Percentiles rank a stretch among this genome's conserved stretches.
Evolutionary conservation across 192 early-diverging fungal genomes (phyloP).

Genomic region (Linnemannia elongata): DNA sequence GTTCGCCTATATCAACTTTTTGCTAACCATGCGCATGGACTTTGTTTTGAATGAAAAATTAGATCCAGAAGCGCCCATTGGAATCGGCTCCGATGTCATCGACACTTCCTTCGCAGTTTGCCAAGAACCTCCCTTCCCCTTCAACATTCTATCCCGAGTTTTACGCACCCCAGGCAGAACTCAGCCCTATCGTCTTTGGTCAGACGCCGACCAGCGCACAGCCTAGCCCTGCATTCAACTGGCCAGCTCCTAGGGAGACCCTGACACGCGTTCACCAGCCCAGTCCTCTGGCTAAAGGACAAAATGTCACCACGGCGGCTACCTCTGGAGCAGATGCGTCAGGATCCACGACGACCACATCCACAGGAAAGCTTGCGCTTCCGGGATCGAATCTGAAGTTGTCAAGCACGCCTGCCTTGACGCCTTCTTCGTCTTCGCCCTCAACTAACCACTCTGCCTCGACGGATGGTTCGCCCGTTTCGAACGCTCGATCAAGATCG

Average conservation of each 20-base stretch:
- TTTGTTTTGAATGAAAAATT: background rate
- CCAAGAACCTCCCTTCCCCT: constrained; percentile 81
- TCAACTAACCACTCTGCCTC: constrained; percentile 34
- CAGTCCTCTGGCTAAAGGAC: constrained; percentile 63
- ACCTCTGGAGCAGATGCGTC: constrained; percentile 2
- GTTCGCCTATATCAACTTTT: background rate
- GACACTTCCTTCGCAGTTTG: constrained; percentile 71
- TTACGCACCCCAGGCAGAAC: constrained; percentile 77
- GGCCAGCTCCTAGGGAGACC: constrained; percentile 67
- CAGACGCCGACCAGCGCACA: constrained; percentile 77
- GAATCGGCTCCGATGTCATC: constrained; percentile 80
- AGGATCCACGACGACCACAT: background rate
- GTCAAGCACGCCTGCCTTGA: constrained; percentile 17
- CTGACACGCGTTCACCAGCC: constrained; percentile 61
- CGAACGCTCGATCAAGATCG: constrained; percentile 29
- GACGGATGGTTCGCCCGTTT: constrained; percentile 30
- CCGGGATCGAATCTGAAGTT: constrained; percentile 30
- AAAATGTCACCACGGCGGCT: constrained; percentile 15
- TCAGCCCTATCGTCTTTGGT: constrained; percentile 84
- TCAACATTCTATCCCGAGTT: constrained; percentile 83
- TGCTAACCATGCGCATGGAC: background rate
- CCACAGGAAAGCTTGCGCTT: constrained; percentile 7
- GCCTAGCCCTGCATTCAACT: constrained; percentile 77
- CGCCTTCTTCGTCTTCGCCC: constrained; percentile 31
- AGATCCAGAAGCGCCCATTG: constrained; percentile 53